Evolutionary conservation across 768 basidiomycete genomes (phyloP).

Genomic region (Lentinula sp.): DNA sequence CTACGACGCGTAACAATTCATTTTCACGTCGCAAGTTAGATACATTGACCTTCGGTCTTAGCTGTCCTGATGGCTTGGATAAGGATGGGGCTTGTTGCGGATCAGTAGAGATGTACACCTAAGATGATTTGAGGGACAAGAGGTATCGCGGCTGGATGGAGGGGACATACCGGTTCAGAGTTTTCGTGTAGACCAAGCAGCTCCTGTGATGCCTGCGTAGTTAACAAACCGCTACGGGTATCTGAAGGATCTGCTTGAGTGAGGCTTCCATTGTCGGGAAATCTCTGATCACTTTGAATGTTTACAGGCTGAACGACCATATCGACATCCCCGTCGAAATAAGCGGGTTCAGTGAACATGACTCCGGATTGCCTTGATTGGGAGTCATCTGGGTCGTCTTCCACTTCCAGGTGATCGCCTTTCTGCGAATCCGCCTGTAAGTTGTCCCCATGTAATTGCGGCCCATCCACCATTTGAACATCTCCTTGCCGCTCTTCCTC

Average conservation of each 20-base stretch:
- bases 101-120: neutral
- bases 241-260: neutral
- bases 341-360: no score
- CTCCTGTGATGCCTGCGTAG: neutral
- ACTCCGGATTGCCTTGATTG: no score
- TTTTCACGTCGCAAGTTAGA: constrained; percentile 78
- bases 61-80: neutral
- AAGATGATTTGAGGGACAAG: neutral
- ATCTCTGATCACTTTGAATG: neutral
- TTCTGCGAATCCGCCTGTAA: no score
- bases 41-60: constrained; percentile 50
- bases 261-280: neutral
- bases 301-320: neutral
- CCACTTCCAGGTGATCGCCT: no score
- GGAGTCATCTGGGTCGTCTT: neutral
- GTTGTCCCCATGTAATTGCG: neutral
- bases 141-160: neutral
- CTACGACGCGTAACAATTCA: constrained; percentile 65
- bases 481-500: neutral
- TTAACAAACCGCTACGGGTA: neutral
- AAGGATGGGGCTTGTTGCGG: neutral
- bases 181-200: no score
- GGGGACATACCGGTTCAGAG: neutral
- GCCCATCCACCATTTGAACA: neutral
- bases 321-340: neutral